Evolutionary conservation across 164 flowering plant species (phyloP).

Genomic region (Aristolochia fimbriata): DNA sequence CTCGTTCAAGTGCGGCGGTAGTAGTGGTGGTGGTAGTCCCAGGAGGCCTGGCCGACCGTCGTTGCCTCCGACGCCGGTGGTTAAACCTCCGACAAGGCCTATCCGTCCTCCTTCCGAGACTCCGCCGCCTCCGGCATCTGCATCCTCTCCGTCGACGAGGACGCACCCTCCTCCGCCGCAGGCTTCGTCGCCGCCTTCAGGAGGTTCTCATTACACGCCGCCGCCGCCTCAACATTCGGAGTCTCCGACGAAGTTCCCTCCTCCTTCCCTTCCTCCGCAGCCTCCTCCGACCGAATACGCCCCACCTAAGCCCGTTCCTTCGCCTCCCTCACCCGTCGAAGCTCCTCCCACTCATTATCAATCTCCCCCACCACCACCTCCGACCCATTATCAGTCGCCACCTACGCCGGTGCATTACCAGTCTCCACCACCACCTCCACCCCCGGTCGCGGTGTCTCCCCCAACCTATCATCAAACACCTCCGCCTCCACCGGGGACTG

Average conservation of each 20-base stretch:
- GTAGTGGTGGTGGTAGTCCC: not conserved
- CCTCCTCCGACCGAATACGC: slow-evolving; percentile 4
- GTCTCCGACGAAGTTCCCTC: not conserved
- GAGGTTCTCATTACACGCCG: not conserved
- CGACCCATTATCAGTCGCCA: slow-evolving; percentile 2
- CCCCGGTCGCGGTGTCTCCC: slow-evolving; percentile 3
- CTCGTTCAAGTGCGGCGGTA: slow-evolving; percentile 2
- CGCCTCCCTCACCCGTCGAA: slow-evolving; percentile 2
- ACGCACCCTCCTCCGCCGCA: slow-evolving; percentile 5
- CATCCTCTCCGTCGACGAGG: not conserved
- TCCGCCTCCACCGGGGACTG: slow-evolving; percentile 12
- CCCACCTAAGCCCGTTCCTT: no score
- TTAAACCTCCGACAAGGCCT: not conserved
- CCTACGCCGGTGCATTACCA: slow-evolving; percentile 7
- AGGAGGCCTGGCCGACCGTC: not conserved
- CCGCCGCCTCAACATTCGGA: slow-evolving; percentile 1
- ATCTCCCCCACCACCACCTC: slow-evolving; percentile 5
- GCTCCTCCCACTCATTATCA: not conserved
- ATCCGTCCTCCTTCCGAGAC: slow-evolving; percentile 8
- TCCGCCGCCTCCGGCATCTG: slow-evolving; percentile 13
- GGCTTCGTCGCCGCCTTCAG: not conserved
- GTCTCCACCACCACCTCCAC: slow-evolving; percentile 11
- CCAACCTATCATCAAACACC: slow-evolving; percentile 1
- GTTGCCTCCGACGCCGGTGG: slow-evolving; percentile 1
- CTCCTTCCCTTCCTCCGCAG: slow-evolving; percentile 2